phyloP scores from a whole-genome alignment of 345 rosid species.

The Nasturtium officinale region DNA sequence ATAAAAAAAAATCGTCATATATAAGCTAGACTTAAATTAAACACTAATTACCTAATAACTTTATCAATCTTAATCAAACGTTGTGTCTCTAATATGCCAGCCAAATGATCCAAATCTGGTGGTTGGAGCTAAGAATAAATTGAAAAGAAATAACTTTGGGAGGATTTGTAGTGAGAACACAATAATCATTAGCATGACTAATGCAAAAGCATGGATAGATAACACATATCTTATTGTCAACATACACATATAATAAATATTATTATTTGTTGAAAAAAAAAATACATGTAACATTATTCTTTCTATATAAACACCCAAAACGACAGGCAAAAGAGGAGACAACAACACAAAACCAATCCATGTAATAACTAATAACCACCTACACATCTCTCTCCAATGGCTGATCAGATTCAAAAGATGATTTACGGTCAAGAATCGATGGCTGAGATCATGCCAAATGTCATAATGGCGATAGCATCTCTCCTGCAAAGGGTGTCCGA shows the following conservation, averaged over 20 bases:
- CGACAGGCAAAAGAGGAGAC: constrained; percentile 13
- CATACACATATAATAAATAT: not conserved
- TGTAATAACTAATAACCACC: constrained; percentile 8
- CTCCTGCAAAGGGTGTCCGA: constrained; percentile 58
- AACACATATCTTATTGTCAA: not conserved
- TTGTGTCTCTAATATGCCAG: constrained; percentile 25
- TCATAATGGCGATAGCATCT: constrained; percentile 52
- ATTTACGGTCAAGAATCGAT: constrained; percentile 24
- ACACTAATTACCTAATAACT: not conserved
- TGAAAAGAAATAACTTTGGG: constrained; percentile 4
- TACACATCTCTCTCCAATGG: constrained; percentile 24
- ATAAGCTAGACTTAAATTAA: not conserved
- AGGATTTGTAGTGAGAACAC: not conserved
- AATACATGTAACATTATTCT: not conserved
- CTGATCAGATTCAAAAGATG: constrained; percentile 23
- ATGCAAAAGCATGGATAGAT: not conserved
- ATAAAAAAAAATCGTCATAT: not conserved
- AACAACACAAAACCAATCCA: constrained; percentile 2
- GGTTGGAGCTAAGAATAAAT: constrained; percentile 19
- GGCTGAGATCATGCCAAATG: constrained; percentile 47
- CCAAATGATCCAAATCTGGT: constrained; percentile 35
- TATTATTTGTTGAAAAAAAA: not conserved
- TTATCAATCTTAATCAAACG: constrained; percentile 6
- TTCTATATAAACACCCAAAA: constrained; percentile 27
- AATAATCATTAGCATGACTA: constrained; percentile 15